Percentiles rank a stretch among this genome's conserved stretches.
Conservation (phyloP, 257 asterid genomes). For the Solanum sitiens region DNA sequence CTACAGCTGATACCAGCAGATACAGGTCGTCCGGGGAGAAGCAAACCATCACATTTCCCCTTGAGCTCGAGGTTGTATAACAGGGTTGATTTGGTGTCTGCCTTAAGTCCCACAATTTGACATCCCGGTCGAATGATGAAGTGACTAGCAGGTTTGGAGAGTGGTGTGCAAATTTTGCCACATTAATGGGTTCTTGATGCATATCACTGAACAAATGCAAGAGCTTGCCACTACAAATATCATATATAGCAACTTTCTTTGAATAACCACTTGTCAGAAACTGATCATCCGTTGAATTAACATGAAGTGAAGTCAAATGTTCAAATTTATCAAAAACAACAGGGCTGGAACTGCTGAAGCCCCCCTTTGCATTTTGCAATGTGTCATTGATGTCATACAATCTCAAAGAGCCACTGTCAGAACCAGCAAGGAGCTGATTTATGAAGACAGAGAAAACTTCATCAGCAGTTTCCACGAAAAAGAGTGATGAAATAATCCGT, state of each 20-base stretch:
- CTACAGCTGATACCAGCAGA: slow-evolving; percentile 72
- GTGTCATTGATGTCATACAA: slow-evolving; percentile 23
- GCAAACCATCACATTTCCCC: slow-evolving; percentile 83
- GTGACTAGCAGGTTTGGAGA: slow-evolving; percentile 61
- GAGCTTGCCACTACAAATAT: slow-evolving; percentile 40
- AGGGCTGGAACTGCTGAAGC: slow-evolving; percentile 11
- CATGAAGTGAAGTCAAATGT: slow-evolving; percentile 77
- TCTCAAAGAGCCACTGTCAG: slow-evolving; percentile 60
- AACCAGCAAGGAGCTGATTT: slow-evolving; percentile 67
- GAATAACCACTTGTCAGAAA: slow-evolving; percentile 77
- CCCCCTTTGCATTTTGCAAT: slow-evolving; percentile 7
- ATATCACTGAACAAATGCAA: slow-evolving; percentile 46
- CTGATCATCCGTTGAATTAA: slow-evolving; percentile 60
- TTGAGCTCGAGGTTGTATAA: slow-evolving; percentile 50
- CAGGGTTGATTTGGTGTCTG: slow-evolving; percentile 51
- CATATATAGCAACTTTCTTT: slow-evolving; percentile 65
- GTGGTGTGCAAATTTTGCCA: slow-evolving; percentile 68
- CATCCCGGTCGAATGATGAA: slow-evolving; percentile 69
- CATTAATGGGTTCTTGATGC: slow-evolving; percentile 72
- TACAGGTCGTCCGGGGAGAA: slow-evolving; percentile 86
- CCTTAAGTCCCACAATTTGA: slow-evolving; percentile 86
- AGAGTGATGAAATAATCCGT: neutral
- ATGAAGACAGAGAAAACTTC: neutral
- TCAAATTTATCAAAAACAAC: slow-evolving; percentile 48
- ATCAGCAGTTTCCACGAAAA: slow-evolving; percentile 1